Conservation (phyloP, 2,329 filamentous ascomycete genomes). For the Fusarium decemcellulare region DNA sequence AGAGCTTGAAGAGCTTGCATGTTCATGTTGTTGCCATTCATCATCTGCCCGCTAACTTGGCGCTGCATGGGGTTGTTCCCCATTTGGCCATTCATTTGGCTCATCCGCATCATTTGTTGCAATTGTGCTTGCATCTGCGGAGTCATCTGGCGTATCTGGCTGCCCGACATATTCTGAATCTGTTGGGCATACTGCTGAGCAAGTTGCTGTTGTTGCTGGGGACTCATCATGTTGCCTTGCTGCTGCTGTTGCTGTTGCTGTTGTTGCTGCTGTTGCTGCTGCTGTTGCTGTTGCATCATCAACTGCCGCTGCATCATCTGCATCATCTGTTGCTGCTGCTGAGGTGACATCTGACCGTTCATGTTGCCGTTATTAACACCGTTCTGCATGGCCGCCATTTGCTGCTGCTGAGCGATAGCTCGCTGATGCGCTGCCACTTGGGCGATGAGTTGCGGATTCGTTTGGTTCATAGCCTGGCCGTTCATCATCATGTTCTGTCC, state of each 20-base stretch:
- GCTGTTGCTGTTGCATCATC: constrained; percentile 55
- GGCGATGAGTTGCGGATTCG: constrained; percentile 57
- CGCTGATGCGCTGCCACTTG: constrained; percentile 66
- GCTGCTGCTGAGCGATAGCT: constrained; percentile 61
- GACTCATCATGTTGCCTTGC: constrained; percentile 58
- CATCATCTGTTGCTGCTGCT: constrained; percentile 57
- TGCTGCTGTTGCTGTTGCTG: constrained; percentile 47
- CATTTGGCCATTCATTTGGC: constrained; percentile 50
- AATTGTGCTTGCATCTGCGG: constrained; percentile 54
- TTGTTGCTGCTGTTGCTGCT: constrained; percentile 41
- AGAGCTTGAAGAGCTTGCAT: constrained; percentile 58
- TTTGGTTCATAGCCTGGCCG: constrained; percentile 58
- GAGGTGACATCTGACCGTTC: constrained; percentile 54
- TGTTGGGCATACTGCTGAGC: constrained; percentile 61
- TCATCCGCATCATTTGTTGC: constrained; percentile 55
- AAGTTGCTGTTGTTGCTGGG: constrained; percentile 58
- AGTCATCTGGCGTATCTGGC: constrained; percentile 52
- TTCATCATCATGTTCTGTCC: constrained; percentile 66
- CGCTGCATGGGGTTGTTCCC: constrained; percentile 50
- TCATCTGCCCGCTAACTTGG: constrained; percentile 55
- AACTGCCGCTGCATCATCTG: constrained; percentile 56
- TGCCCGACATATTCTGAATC: constrained; percentile 57
- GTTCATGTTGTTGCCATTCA: constrained; percentile 57
- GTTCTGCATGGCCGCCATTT: constrained; percentile 58
- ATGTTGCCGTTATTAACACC: constrained; percentile 54